Evolutionary conservation across 352 stramenopile genomes (phyloP).

Genomic region (Phytophthora vignae): DNA sequence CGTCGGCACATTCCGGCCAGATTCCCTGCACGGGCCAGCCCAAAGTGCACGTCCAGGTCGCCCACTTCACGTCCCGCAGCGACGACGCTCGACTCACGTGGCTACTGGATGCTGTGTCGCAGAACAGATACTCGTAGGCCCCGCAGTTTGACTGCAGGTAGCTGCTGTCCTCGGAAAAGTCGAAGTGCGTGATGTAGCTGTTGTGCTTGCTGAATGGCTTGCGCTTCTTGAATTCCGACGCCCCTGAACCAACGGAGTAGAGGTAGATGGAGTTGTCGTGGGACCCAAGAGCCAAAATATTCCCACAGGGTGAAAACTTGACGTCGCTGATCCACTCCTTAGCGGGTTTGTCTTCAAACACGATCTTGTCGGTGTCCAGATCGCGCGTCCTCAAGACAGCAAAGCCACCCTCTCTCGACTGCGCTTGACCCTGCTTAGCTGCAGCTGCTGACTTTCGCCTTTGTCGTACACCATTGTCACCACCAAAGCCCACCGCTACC

Average conservation of each 20-base stretch:
- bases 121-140: constrained; percentile 94
- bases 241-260: constrained; percentile 46
- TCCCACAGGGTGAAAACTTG: constrained; percentile 72
- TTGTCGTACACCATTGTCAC: constrained; percentile 62
- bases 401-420: constrained; percentile 60
- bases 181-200: constrained; percentile 86
- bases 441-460: constrained; percentile 18
- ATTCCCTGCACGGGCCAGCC: constrained; percentile 94
- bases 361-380: constrained; percentile 29
- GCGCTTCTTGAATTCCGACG: constrained; percentile 56
- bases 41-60: constrained; percentile 90
- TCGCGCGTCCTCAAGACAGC: constrained; percentile 41
- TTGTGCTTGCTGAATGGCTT: constrained; percentile 85
- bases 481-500: constrained; percentile 84
- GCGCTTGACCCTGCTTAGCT: constrained; percentile 27
- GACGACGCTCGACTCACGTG: constrained; percentile 86
- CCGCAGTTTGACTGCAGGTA: constrained; percentile 83
- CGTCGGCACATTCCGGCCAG: constrained; percentile 82
- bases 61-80: constrained; percentile 86
- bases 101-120: constrained; percentile 78
- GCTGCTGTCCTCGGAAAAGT: constrained; percentile 78
- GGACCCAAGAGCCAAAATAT: constrained; percentile 63
- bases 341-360: constrained; percentile 68
- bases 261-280: constrained; percentile 82
- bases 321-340: constrained; percentile 86